Evolutionary conservation across 129 eudicot species (phyloP).

Genomic region (Smallanthus sonchifolius): DNA sequence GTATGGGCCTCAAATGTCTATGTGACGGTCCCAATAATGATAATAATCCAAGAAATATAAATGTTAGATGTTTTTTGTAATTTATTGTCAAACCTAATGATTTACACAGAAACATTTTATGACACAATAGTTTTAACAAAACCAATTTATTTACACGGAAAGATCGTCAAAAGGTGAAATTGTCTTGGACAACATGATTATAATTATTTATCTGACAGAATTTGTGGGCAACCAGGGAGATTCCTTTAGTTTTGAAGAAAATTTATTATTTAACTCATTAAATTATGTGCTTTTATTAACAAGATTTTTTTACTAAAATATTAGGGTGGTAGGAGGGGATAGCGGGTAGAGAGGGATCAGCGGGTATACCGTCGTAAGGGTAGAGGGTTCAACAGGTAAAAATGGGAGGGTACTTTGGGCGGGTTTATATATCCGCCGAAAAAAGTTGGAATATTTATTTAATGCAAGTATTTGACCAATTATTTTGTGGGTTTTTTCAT

Average conservation of each 20-base stretch:
- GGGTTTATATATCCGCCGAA: too few species aligned
- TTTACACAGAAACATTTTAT: background rate
- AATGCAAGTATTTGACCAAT: too few species aligned
- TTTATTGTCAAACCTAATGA: background rate
- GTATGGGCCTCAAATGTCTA: background rate
- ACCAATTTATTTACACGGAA: background rate
- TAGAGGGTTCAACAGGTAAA: too few species aligned
- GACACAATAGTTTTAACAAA: background rate
- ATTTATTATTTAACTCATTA: background rate
- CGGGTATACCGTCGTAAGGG: too few species aligned
- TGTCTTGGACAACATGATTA: constrained; percentile 7
- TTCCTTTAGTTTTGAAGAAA: background rate
- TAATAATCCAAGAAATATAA: background rate
- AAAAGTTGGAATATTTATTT: too few species aligned
- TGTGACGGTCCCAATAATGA: background rate
- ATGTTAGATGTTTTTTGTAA: background rate
- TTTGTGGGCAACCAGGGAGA: background rate
- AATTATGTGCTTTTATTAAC: too few species aligned
- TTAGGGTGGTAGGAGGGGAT: too few species aligned
- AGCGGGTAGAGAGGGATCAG: too few species aligned
- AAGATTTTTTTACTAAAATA: too few species aligned
- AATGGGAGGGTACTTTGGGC: too few species aligned
- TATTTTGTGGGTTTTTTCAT: too few species aligned
- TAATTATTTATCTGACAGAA: constrained; percentile 6
- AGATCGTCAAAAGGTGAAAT: background rate